A percentile compares a stretch with the other conserved stretches of the same genome.
Conservation (phyloP, 2,329 filamentous ascomycete species). For the Curvularia lunata region DNA sequence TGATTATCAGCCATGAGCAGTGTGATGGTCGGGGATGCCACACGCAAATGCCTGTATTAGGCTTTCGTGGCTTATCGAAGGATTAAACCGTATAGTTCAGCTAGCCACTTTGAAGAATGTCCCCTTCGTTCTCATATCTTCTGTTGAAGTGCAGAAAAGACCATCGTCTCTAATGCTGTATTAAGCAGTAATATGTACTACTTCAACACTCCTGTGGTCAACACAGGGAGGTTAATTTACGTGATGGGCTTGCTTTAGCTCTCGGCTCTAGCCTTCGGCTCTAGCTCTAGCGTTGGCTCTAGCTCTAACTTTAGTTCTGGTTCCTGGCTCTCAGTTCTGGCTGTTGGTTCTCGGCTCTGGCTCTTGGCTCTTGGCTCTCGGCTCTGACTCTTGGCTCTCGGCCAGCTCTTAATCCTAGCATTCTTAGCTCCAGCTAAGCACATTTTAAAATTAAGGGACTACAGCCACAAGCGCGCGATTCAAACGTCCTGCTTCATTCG, state of each 20-base stretch:
- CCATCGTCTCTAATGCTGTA: not conserved
- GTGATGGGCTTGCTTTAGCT: not conserved
- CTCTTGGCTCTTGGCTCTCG: not conserved
- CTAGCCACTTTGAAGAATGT: slow-evolving; percentile 1
- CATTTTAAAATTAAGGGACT: not conserved
- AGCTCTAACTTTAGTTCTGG: too few species aligned
- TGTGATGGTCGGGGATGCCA: not conserved
- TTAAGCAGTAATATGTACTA: not conserved
- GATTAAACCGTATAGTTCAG: slow-evolving; percentile 2
- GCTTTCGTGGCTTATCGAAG: not conserved
- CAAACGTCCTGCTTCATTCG: not conserved
- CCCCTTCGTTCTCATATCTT: not conserved
- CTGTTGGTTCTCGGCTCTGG: not conserved
- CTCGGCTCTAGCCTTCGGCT: too few species aligned
- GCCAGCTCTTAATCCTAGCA: not conserved
- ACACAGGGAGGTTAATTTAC: not conserved
- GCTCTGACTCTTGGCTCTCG: not conserved
- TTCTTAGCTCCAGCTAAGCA: not conserved
- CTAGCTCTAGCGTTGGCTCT: too few species aligned
- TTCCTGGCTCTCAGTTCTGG: too few species aligned
- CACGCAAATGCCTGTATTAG: not conserved
- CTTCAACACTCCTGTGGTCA: not conserved
- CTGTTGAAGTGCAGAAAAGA: not conserved
- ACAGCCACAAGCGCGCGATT: not conserved
- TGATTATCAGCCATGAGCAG: slow-evolving; percentile 3